Conservation (phyloP, 129 eudicot genomes). For the Flaveria bidentis region DNA sequence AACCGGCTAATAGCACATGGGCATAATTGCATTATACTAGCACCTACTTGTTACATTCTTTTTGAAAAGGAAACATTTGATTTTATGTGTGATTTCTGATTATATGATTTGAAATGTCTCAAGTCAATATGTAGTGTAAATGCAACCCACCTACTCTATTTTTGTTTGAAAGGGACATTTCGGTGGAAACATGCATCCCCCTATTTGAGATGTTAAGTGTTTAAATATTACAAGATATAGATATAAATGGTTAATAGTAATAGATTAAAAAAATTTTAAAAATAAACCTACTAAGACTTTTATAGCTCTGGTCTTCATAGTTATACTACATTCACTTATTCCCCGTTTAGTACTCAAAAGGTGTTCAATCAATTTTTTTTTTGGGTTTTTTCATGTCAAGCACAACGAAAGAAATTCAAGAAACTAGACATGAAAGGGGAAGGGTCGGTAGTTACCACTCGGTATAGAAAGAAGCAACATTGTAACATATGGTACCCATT, state of each 20-base stretch:
- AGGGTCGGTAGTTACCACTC: not conserved
- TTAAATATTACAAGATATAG: too few relatives aligned
- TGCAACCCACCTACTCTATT: not conserved
- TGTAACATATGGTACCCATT: too few relatives aligned
- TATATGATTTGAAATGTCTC: not conserved
- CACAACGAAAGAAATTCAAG: not conserved
- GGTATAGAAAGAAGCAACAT: too few relatives aligned
- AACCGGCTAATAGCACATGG: conserved; percentile 7
- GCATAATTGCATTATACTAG: not conserved
- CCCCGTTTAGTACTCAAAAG: not conserved
- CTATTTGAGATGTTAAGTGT: too few relatives aligned
- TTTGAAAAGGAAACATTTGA: not conserved
- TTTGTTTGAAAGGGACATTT: too few relatives aligned
- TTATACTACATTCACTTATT: not conserved
- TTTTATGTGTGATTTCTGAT: not conserved
- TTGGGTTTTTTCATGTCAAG: not conserved
- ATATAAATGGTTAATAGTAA: too few relatives aligned
- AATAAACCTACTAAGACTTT: not conserved
- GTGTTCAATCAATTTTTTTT: not conserved
- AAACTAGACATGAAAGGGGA: not conserved
- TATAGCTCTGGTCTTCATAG: not conserved
- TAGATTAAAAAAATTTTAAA: too few relatives aligned
- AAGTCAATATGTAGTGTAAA: not conserved
- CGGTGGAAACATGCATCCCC: too few relatives aligned
- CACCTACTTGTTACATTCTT: not conserved